Base-by-base conservation (phyloP, 441 rosid genomes). In the Populus trichocarpa region DNA sequence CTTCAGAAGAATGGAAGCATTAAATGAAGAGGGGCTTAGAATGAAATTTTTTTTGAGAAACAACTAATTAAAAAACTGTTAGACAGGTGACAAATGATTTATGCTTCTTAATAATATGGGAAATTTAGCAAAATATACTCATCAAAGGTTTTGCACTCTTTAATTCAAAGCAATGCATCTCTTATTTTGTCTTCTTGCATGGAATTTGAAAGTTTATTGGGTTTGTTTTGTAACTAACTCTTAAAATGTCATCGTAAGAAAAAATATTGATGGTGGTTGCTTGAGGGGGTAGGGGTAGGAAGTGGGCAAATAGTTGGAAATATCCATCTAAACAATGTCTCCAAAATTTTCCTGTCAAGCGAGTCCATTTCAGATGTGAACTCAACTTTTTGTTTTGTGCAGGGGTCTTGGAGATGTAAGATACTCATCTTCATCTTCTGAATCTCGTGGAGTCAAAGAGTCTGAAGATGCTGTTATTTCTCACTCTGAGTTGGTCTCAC, bases 401-500 rank as follows among this genome's bases (percentile, higher is more conserved):
- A 87, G 88, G 83, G 81, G n/a, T 70, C 74, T 74, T n/a, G 36
- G 59, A 61, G 76, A 53, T 67, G 86, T 57, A 71, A 86, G 77
- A 61, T 63, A 76, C 81, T 80, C 84, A 61, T 64, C 63, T 32
- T 79, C 84, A 59, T 81, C 83, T 53, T 75, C 82, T 14, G 80
- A 78, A 63, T 79, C 82, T 71, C 75, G 71, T 77, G 89, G 78
- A 77, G 76, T 80, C 26, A 81, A 86, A 82, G 85, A 83, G 42
- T 74, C 83, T 12, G 89, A 86, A 84, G 86, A 82, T 82, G 77
- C 80, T 77, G 77, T 81, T 72, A 76, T 82, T 70, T 79, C 83
- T 46, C 83, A 77, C 76, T 85, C 91, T 35, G 87, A 88, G 79
- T 74, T 80, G 20, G 61, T 77, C 23, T 86, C 93, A 40, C 79